Evolutionary conservation across 2,329 filamentous ascomycete genomes (phyloP).

Genomic region (Pyrenophora seminiperda): DNA sequence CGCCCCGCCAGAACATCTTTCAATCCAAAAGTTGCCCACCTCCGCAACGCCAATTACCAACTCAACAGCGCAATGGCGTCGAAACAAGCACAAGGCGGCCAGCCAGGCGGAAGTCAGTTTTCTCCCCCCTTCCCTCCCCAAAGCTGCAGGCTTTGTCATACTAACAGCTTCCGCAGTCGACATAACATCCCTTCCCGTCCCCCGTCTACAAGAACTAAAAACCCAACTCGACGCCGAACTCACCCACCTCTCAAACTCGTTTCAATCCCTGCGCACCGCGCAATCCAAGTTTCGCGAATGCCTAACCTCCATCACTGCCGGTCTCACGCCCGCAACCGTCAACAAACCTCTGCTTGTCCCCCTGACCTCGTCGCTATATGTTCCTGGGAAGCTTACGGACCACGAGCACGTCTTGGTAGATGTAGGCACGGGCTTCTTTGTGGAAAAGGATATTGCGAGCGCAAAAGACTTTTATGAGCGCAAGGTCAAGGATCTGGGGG

Average conservation of each 20-base stretch:
- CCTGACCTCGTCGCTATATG: constrained; percentile 91
- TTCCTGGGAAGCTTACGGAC: constrained; percentile 74
- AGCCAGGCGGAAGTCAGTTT: constrained; percentile 38
- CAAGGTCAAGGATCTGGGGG: constrained; percentile 69
- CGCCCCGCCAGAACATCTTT: constrained; percentile 30
- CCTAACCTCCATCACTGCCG: constrained; percentile 72
- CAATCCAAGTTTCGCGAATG: constrained; percentile 94
- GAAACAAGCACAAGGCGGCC: constrained; percentile 32
- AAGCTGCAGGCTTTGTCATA: background rate
- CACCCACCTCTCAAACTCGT: constrained; percentile 89
- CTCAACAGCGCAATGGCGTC: constrained; percentile 26
- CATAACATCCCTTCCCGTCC: constrained; percentile 76
- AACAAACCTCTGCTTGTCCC: constrained; percentile 80
- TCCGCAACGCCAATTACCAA: constrained; percentile 5
- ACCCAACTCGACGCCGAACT: constrained; percentile 96
- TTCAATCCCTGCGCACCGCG: constrained; percentile 84
- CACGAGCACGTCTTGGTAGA: constrained; percentile 68
- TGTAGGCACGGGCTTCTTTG: constrained; percentile 90
- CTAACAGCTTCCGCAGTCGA: constrained; percentile 54
- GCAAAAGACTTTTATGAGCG: constrained; percentile 69
- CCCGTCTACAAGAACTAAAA: constrained; percentile 89
- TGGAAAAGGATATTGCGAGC: constrained; percentile 77
- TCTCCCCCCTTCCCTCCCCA: background rate
- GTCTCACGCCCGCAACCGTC: constrained; percentile 52
- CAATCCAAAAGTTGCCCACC: constrained; percentile 18